Evolutionary conservation across 257 asterid genomes (phyloP).

Genomic region (Solanum microdontum): DNA sequence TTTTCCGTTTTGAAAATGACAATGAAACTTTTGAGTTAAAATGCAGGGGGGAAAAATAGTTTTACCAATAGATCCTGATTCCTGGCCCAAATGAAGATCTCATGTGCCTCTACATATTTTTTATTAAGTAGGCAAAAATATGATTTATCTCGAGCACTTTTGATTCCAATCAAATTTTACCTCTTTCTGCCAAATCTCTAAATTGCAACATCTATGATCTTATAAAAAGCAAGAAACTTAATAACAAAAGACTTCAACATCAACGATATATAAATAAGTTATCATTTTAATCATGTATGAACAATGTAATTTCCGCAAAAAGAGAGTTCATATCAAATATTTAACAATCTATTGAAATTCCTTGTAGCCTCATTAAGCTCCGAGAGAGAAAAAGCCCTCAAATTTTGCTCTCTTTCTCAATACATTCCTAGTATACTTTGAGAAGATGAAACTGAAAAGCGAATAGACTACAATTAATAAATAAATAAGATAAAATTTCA

Average conservation of each 20-base stretch:
- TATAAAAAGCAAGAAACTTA: not conserved
- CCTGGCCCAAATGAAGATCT: not conserved
- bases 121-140: not conserved
- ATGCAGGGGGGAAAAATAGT: not conserved
- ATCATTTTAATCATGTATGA: too few relatives aligned
- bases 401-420: slow-evolving; percentile 39
- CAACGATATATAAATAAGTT: too few relatives aligned
- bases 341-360: slow-evolving; percentile 53
- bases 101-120: not conserved
- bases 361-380: slow-evolving; percentile 68
- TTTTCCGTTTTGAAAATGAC: too few relatives aligned
- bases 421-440: slow-evolving; percentile 62
- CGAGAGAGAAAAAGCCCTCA: slow-evolving; percentile 45
- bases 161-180: not conserved
- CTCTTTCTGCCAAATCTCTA: not conserved
- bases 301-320: too few relatives aligned
- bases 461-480: too few relatives aligned
- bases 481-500: too few relatives aligned
- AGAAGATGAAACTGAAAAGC: slow-evolving; percentile 27
- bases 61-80: not conserved
- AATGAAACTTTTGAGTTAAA: too few relatives aligned
- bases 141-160: not conserved
- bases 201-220: not conserved
- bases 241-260: too few relatives aligned
- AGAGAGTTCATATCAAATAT: not conserved